A percentile compares a stretch with the other conserved stretches of the same genome.
These are phyloP conservation scores for Zygoascus sp. DNA, from an alignment of 1,139 yeast genomes.

Conservation along the genomic window DNA sequence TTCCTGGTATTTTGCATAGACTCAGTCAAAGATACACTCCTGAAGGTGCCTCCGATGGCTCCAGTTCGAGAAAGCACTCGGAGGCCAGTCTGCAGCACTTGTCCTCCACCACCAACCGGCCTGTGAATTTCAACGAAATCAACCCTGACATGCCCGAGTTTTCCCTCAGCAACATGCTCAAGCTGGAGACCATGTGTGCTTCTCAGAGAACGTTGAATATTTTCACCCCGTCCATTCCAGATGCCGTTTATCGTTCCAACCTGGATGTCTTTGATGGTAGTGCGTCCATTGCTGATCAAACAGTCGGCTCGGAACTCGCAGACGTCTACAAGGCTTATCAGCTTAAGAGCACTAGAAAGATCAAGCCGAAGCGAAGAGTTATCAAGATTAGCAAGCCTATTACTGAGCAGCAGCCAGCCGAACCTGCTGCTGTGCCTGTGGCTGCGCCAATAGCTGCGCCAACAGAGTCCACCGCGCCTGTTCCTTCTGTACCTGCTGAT, in stretches of 20 bases:
- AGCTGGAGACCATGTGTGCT: constrained; percentile 64
- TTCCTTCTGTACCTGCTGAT: not conserved
- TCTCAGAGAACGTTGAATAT: constrained; percentile 76
- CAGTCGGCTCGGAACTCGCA: constrained; percentile 9
- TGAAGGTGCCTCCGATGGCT: constrained; percentile 29
- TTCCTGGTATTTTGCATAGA: constrained; percentile 76
- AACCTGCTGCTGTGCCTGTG: constrained; percentile 1
- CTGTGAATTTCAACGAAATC: constrained; percentile 44
- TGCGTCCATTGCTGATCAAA: constrained; percentile 13
- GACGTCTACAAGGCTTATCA: constrained; percentile 21
- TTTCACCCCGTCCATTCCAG: constrained; percentile 54
- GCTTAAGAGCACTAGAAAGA: constrained; percentile 8
- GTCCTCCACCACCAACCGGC: constrained; percentile 23
- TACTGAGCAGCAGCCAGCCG: constrained; percentile 1
- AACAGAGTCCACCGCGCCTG: not conserved
- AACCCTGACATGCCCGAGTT: constrained; percentile 55
- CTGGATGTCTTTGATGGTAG: constrained; percentile 28
- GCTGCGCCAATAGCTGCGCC: not conserved
- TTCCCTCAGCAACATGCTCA: constrained; percentile 65
- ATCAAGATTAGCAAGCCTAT: constrained; percentile 23
- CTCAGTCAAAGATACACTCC: constrained; percentile 69
- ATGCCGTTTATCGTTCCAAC: constrained; percentile 52
- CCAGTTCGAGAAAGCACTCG: constrained; percentile 3
- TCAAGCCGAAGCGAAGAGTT: constrained; percentile 32
- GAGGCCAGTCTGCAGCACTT: not conserved